Evolutionary conservation across 2,329 filamentous ascomycete genomes (phyloP).

Genomic region (Podosphaera leucotricha): DNA sequence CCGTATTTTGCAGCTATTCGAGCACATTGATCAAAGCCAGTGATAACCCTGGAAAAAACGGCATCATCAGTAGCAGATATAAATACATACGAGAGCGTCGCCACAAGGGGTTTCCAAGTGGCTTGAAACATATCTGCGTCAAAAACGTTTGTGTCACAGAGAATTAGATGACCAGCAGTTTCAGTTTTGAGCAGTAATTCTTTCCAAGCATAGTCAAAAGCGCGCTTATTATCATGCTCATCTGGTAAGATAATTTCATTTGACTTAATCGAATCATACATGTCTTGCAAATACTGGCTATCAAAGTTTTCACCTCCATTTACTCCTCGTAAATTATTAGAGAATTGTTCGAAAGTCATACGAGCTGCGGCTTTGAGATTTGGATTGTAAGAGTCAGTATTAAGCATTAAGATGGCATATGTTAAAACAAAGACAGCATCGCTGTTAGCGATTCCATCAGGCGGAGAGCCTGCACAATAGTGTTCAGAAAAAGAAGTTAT

Average conservation of each 20-base stretch:
- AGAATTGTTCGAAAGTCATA: slow-evolving; percentile 68
- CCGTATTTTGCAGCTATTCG: slow-evolving; percentile 71
- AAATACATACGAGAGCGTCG: slow-evolving; percentile 91
- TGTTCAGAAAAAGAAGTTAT: slow-evolving; percentile 69
- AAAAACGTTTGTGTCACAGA: slow-evolving; percentile 81
- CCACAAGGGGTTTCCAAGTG: slow-evolving; percentile 86
- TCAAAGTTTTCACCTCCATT: slow-evolving; percentile 73
- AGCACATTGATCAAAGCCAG: slow-evolving; percentile 88
- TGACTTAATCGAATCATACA: slow-evolving; percentile 75
- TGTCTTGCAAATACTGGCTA: slow-evolving; percentile 57
- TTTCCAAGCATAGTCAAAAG: slow-evolving; percentile 95
- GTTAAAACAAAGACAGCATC: slow-evolving; percentile 78
- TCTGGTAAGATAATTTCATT: slow-evolving; percentile 94
- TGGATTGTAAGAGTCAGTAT: slow-evolving; percentile 90
- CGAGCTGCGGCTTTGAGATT: slow-evolving; percentile 59
- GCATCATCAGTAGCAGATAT: slow-evolving; percentile 96
- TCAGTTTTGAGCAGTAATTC: slow-evolving; percentile 73
- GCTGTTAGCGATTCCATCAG: slow-evolving; percentile 56
- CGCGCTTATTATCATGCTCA: slow-evolving; percentile 89
- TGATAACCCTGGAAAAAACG: slow-evolving; percentile 80
- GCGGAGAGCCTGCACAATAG: slow-evolving; percentile 47
- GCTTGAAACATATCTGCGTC: slow-evolving; percentile 95
- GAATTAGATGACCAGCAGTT: slow-evolving; percentile 44
- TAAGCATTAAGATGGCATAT: slow-evolving; percentile 93
- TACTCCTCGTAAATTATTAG: slow-evolving; percentile 70